Evolutionary conservation across 306 rosid species (phyloP).

Genomic region (Quercus glauca): DNA sequence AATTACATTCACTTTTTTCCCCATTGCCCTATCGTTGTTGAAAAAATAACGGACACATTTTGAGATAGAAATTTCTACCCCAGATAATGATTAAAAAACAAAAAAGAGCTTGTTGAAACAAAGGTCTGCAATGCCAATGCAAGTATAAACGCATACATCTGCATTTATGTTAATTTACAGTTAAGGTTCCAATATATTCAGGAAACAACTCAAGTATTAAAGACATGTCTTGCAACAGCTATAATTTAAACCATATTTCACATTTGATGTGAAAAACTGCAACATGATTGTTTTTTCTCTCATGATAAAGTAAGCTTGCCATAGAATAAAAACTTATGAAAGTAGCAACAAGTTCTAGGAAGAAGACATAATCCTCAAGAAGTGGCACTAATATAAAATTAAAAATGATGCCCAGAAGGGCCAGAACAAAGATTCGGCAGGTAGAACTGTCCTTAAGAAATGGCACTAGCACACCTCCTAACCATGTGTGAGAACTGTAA

Average conservation of each 20-base stretch:
- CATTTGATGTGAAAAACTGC: neutral
- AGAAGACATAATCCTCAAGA: neutral
- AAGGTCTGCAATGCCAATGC: neutral
- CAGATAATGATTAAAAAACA: neutral
- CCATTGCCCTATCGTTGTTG: neutral
- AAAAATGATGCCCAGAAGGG: conserved; percentile 1
- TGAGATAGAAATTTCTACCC: neutral
- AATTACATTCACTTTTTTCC: neutral
- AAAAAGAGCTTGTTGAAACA: neutral
- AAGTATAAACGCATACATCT: too few species aligned
- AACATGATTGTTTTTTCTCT: neutral
- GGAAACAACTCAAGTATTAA: too few species aligned
- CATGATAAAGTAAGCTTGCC: neutral
- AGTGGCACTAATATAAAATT: neutral
- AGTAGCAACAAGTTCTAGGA: neutral
- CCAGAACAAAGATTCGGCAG: conserved; percentile 5
- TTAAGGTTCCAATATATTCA: too few species aligned
- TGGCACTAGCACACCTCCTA: conserved; percentile 64
- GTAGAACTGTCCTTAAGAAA: neutral
- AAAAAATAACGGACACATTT: neutral
- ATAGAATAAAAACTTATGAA: neutral
- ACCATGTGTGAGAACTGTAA: conserved; percentile 69
- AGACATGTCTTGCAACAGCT: neutral
- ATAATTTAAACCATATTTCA: neutral
- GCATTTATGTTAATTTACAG: neutral